Conservation (phyloP, 345 rosid genomes). For the Citrus reticulata region DNA sequence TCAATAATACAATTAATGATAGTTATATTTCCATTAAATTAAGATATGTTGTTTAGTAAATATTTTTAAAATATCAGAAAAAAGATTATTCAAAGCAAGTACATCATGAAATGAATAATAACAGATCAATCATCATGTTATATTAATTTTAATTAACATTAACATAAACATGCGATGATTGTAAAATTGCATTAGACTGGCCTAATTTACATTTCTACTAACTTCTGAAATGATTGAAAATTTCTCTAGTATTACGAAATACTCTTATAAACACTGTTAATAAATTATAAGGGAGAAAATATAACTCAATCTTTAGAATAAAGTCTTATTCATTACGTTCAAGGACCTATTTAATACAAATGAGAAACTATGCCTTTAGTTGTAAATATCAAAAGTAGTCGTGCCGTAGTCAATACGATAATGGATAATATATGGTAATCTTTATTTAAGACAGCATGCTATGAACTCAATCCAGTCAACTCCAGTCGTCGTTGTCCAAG, state of each 20-base stretch:
- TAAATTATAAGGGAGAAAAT: neutral
- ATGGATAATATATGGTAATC: no score
- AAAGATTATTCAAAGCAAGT: neutral
- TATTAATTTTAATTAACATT: no score
- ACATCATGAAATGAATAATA: no score
- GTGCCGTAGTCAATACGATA: neutral
- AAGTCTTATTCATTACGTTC: neutral
- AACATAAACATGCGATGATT: no score
- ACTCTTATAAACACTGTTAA: neutral
- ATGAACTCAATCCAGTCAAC: neutral
- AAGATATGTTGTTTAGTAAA: neutral
- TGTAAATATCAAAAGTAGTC: neutral
- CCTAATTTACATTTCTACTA: no score
- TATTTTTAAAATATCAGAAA: no score
- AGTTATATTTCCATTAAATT: neutral
- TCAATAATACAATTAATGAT: no score
- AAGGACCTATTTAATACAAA: neutral
- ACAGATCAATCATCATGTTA: no score
- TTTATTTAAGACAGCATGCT: neutral
- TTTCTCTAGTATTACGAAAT: neutral
- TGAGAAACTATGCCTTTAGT: neutral
- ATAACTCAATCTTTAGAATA: neutral
- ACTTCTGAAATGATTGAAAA: no score
- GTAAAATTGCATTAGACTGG: fast-evolving
- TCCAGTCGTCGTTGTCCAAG: neutral